phyloP scores from a whole-genome alignment of 148 eudicot species.

The Spergularia marina region DNA sequence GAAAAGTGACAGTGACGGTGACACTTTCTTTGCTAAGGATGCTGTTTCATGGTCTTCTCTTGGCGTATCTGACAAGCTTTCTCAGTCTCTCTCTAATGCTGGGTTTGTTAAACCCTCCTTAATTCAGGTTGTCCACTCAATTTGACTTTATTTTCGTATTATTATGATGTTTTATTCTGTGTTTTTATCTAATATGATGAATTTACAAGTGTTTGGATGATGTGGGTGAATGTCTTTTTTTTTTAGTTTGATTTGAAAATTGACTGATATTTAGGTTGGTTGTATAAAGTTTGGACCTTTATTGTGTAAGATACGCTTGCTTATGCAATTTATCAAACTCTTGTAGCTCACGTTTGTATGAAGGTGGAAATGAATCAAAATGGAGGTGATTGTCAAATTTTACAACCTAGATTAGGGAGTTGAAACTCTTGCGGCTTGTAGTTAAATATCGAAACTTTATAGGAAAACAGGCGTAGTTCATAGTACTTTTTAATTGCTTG shows the following conservation, averaged over 20 bases:
- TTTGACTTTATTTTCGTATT: background rate
- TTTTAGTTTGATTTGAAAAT: background rate
- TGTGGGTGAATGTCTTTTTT: slow-evolving; percentile 2
- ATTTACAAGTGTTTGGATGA: background rate
- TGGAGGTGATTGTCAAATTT: background rate
- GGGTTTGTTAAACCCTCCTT: slow-evolving; percentile 66
- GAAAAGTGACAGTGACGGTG: slow-evolving; percentile 22
- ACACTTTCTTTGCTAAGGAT: slow-evolving; percentile 72
- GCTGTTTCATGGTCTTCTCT: slow-evolving; percentile 66
- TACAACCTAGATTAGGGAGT: background rate
- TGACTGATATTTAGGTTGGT: background rate
- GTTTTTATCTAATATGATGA: background rate
- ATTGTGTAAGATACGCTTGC: background rate
- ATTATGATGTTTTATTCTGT: background rate
- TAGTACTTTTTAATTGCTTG: too few relatives aligned
- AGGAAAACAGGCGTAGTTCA: too few relatives aligned
- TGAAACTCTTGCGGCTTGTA: background rate
- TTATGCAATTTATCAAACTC: background rate
- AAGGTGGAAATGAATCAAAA: background rate
- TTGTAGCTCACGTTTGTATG: background rate
- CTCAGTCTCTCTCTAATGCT: slow-evolving; percentile 45
- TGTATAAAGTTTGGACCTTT: slow-evolving; percentile 13
- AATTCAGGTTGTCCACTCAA: slow-evolving; percentile 48
- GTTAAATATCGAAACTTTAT: background rate
- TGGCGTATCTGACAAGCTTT: slow-evolving; percentile 57